Conservation (phyloP, 306 rosid species). For the Corylus heterophylla region DNA sequence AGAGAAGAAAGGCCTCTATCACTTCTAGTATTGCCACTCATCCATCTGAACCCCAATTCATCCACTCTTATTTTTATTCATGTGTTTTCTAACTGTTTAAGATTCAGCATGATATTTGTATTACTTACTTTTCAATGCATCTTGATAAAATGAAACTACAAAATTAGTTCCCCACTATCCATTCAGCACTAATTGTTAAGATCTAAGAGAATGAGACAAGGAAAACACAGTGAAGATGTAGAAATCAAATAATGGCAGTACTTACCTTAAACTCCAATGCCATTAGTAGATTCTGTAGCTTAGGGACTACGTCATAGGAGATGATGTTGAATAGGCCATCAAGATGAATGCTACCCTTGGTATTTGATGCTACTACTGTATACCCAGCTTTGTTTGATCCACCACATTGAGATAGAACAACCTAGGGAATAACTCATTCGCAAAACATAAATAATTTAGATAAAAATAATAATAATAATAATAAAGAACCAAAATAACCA, state of each 20-base stretch:
- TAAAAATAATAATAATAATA: too few relatives aligned
- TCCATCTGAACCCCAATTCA: conserved; percentile 3
- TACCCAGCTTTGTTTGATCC: conserved; percentile 89
- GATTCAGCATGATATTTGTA: neutral
- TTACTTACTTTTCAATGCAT: neutral
- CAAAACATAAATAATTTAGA: conserved; percentile 1
- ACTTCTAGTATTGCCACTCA: neutral
- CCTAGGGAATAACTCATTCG: conserved; percentile 41
- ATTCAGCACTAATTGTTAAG: neutral
- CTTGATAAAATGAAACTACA: neutral
- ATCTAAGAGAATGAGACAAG: neutral
- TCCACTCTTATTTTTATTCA: neutral
- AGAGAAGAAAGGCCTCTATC: too few relatives aligned
- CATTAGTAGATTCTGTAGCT: conserved; percentile 67
- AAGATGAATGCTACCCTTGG: conserved; percentile 61
- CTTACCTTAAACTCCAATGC: conserved; percentile 83
- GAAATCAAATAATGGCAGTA: neutral
- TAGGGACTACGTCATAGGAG: conserved; percentile 86
- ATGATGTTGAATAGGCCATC: conserved; percentile 90
- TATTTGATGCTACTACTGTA: conserved; percentile 62
- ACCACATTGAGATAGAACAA: conserved; percentile 79
- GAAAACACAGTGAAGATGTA: conserved; percentile 11
- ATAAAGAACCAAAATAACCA: conserved; percentile 5
- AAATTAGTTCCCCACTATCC: neutral
- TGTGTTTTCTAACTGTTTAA: neutral